These are phyloP conservation scores for Gomphus sp. DNA, from an alignment of 1,284 basidiomycete genomes.

Conservation along the genomic window DNA sequence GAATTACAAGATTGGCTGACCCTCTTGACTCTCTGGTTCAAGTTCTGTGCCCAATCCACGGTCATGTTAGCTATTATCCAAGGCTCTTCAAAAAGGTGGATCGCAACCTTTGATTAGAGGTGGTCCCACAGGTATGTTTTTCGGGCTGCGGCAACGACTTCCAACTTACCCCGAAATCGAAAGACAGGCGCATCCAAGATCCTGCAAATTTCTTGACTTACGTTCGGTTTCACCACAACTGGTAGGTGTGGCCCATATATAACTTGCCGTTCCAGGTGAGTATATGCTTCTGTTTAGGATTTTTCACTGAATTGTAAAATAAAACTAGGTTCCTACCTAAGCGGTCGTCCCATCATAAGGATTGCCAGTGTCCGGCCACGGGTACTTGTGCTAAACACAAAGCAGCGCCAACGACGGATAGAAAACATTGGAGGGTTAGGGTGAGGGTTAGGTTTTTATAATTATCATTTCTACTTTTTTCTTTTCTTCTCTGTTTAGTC, in stretches of 20 bases:
- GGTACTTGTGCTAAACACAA: slow-evolving; percentile 47
- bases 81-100: slow-evolving; percentile 45
- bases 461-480: no score
- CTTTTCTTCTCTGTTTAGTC: no score
- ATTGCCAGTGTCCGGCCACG: slow-evolving; percentile 42
- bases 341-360: slow-evolving; percentile 43
- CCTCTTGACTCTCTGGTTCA: slow-evolving; percentile 57
- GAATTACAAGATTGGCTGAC: slow-evolving; percentile 53
- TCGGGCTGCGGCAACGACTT: background rate
- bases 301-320: background rate
- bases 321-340: slow-evolving; percentile 41
- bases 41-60: slow-evolving; percentile 46
- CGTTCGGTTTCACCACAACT: slow-evolving; percentile 57
- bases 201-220: slow-evolving; percentile 37
- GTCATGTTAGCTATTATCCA: slow-evolving; percentile 44
- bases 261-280: slow-evolving; percentile 47
- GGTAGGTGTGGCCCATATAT: slow-evolving; percentile 43
- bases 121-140: slow-evolving; percentile 44
- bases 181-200: background rate
- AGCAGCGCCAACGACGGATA: slow-evolving; percentile 50
- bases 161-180: slow-evolving; percentile 36
- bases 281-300: background rate
- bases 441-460: no score
- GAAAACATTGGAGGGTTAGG: slow-evolving; percentile 46
- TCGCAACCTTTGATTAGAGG: slow-evolving; percentile 56